Percentiles rank a stretch among this genome's conserved stretches.
phyloP scores from a whole-genome alignment of 176 grass and related monocot genomes.

The Musa schizocarpa region DNA sequence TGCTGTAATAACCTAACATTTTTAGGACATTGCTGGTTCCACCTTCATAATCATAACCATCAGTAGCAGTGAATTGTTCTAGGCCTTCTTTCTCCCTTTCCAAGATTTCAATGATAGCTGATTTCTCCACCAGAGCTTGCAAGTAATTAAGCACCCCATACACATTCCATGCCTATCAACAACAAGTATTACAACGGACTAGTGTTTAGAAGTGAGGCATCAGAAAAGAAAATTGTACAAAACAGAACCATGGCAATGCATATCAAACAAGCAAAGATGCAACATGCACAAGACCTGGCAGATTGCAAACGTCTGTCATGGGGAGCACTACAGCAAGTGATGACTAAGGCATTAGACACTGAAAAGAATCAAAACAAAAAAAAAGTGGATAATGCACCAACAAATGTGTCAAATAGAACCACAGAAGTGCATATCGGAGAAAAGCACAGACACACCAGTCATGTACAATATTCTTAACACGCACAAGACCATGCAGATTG shows the following conservation, averaged over 20 bases:
- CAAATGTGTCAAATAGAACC: too few species aligned
- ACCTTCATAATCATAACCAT: conserved; percentile 88
- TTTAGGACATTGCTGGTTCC: conserved; percentile 87
- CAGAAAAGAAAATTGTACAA: neutral
- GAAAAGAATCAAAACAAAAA: too few species aligned
- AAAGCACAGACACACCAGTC: too few species aligned
- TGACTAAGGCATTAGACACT: too few species aligned
- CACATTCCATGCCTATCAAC: conserved; percentile 77
- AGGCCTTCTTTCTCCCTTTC: conserved; percentile 91
- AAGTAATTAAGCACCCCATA: conserved; percentile 96
- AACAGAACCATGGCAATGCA: neutral
- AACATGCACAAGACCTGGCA: too few species aligned
- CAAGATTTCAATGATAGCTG: conserved; percentile 74
- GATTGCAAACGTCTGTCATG: too few species aligned
- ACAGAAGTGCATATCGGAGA: too few species aligned
- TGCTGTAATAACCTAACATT: conserved; percentile 98
- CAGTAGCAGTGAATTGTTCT: conserved; percentile 74
- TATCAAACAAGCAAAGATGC: neutral
- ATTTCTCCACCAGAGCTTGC: conserved; percentile 96
- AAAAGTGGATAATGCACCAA: too few species aligned
- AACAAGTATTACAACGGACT: neutral
- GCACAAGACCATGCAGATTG: too few species aligned
- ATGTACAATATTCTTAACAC: too few species aligned
- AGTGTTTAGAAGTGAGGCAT: neutral
- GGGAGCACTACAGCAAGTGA: too few species aligned